Conservation (phyloP, 73 alveolate genomes). For the Paramecium bursaria region DNA sequence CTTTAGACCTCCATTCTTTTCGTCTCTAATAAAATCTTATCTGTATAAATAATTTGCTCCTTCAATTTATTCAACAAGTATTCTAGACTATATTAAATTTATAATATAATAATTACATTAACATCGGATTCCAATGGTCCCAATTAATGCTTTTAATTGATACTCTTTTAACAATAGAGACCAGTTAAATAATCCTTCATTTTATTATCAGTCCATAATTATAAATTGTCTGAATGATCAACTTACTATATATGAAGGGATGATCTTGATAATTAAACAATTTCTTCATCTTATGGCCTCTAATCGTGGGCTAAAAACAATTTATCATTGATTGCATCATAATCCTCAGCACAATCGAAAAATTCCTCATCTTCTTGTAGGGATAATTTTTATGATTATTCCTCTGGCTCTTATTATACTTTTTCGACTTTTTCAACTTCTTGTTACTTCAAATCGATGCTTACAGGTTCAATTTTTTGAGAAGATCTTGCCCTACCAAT, state of each 20-base stretch:
- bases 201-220: constrained; percentile 39
- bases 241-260: background rate
- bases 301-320: constrained; percentile 32
- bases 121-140: constrained; percentile 35
- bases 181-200: constrained; percentile 36
- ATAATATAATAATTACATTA: too few species aligned
- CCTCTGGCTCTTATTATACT: background rate
- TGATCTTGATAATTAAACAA: constrained; percentile 3
- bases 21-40: constrained; percentile 55
- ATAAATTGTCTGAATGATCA: background rate
- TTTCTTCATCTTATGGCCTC: too few species aligned
- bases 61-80: too few species aligned
- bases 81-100: too few species aligned
- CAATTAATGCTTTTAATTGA: background rate
- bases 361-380: too few species aligned
- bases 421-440: background rate
- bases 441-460: background rate
- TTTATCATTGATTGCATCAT: constrained; percentile 57
- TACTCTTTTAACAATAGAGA: background rate
- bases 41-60: constrained; percentile 43
- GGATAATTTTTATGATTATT: too few species aligned
- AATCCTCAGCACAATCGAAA: constrained; percentile 45
- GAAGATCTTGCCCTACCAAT: too few species aligned
- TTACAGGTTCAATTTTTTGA: too few species aligned
- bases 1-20: constrained; percentile 61